Evolutionary conservation across 495 filamentous ascomycete species (phyloP), one percentile per base, ranked within the genome.

Genomic region (Hypoxylon lenormandii): DNA sequence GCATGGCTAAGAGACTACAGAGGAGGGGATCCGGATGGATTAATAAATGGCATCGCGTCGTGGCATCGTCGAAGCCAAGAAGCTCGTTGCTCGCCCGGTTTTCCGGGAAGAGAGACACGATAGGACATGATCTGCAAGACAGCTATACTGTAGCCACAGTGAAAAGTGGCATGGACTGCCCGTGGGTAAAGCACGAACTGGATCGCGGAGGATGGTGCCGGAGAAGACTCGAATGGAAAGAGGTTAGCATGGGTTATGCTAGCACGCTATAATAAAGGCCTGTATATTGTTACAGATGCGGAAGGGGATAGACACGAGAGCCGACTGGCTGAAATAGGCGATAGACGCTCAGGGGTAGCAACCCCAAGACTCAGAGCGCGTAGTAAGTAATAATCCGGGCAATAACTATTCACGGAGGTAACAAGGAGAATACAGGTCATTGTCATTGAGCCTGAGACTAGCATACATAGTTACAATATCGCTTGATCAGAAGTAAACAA

Each of bases 311-410:
- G 55, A 48, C 16, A 53, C 6, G 66, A 45, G 18, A 71, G 61
- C 73, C 73, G 70, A 75, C 73, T 75, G 70, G 70, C 26, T 43
- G 59, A 50, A 56, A 70, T 66, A 75, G 54, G 64, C 73, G 73
- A 71, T 69, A 75, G 64, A 72, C 73, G 73, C 73, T 51, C 61
- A 69, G 46, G 48, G 66, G 42, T 66, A 48, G 26, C 64, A 64
- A 23, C 62, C 26, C 26, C 51, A 57, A 60, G 38, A 36, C 4
- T 7, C 3, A 33, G 30, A 53, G 67, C 62, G 58, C 60, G 40
- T 66, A 70, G 53, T 18, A 33, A 33, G 30, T 33, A 57, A 63
- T 59, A 58, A 66, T 13, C 40, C 55, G 49, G 57, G 30, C 60
- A 53, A 61, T 63, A 70, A 60, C 56, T 30, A 21, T 7, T 3